These are phyloP conservation scores for Glaciozyma martinii DNA, from an alignment of 768 basidiomycete genomes.

Conservation along the genomic window DNA sequence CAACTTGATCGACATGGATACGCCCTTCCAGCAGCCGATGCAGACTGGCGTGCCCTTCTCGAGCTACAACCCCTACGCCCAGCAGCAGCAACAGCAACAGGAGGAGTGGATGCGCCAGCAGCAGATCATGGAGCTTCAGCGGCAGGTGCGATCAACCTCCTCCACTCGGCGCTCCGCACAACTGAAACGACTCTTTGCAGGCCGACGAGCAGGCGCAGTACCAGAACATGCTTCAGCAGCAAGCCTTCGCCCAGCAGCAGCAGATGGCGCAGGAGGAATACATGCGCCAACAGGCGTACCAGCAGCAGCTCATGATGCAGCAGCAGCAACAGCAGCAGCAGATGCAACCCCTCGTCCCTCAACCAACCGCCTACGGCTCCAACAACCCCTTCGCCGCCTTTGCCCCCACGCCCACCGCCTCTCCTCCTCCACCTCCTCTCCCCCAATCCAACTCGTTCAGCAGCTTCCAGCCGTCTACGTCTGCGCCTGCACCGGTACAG, in stretches of 20 bases:
- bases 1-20: conserved; percentile 32
- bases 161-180: too few species aligned
- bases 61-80: conserved; percentile 73
- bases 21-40: conserved; percentile 51
- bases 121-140: conserved; percentile 76
- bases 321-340: conserved; percentile 35
- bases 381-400: conserved; percentile 87
- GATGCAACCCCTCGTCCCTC: conserved; percentile 40
- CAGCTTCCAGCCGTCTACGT: conserved; percentile 29
- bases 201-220: conserved; percentile 5
- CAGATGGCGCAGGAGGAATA: conserved; percentile 40
- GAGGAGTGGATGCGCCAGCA: conserved; percentile 50
- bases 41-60: conserved; percentile 48
- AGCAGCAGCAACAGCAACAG: conserved; percentile 32
- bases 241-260: conserved; percentile 29
- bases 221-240: conserved; percentile 25
- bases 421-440: conserved; percentile 27
- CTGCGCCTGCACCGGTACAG: conserved; percentile 40
- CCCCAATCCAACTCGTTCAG: conserved; percentile 34
- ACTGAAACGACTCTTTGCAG: not conserved
- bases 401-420: conserved; percentile 25
- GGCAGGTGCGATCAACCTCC: conserved; percentile 46
- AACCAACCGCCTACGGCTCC: conserved; percentile 50
- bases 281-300: conserved; percentile 46
- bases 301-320: conserved; percentile 37